A percentile compares a stretch with the other conserved stretches of the same genome.
Evolutionary conservation across 371 early-diverging fungal species (phyloP).

Genomic region (Conidiobolus incongruus): DNA sequence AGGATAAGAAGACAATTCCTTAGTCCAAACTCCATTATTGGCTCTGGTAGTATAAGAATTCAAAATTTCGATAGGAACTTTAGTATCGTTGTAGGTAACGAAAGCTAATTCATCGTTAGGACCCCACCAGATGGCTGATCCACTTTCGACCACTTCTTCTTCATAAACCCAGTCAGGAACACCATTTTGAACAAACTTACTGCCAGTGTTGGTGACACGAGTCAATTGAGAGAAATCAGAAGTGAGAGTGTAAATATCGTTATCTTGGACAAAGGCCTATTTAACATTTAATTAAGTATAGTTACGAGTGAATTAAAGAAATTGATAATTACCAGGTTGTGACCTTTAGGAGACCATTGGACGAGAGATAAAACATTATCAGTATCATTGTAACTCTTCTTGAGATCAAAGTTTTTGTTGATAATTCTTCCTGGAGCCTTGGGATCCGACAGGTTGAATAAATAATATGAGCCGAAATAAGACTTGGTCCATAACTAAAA

Average conservation of each 20-base stretch:
- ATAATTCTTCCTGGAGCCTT: background rate
- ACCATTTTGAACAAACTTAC: background rate
- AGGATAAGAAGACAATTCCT: background rate
- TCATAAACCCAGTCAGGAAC: background rate
- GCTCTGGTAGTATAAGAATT: background rate
- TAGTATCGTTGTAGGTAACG: background rate
- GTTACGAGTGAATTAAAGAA: too few species aligned
- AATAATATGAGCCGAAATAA: background rate
- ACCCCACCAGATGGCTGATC: slow-evolving; percentile 11
- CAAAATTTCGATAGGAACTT: background rate
- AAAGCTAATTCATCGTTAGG: slow-evolving; percentile 20
- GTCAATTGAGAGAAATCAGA: background rate
- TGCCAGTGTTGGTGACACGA: background rate
- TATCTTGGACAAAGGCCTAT: background rate
- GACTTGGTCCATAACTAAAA: background rate
- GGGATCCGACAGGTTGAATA: background rate
- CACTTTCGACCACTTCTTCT: background rate
- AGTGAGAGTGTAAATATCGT: background rate
- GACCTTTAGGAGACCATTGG: background rate
- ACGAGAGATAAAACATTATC: background rate
- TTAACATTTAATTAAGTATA: too few species aligned
- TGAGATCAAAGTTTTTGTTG: background rate
- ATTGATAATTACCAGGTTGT: too few species aligned
- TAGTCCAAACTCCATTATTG: background rate
- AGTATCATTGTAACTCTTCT: background rate